Base-by-base conservation (phyloP, 2,329 filamentous ascomycete genomes). In the Ceratocystis variospora region DNA sequence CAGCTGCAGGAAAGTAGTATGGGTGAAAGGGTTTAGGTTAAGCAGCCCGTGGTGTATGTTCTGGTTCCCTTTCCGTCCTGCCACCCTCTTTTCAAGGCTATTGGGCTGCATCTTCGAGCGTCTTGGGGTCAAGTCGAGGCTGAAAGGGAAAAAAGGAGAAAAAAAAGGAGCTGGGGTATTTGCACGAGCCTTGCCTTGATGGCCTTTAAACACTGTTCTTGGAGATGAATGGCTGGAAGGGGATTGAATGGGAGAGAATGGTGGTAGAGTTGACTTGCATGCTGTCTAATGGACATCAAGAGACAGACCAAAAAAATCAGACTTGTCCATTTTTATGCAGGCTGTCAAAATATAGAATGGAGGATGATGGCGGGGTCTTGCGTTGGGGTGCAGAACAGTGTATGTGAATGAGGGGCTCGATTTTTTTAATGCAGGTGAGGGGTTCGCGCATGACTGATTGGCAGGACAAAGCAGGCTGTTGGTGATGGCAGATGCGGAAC, bases 381-480 rank as follows among this genome's bases (percentile, higher is more conserved):
- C 53, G 28, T 59, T 7, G 4, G 28, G 28, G 53, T 31, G 17
- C 28, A 59, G 53, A 17, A 37, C 53, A 5, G 53, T 33, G 53
- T 59, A 7, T 59, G 22, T 59, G 15, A 31, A 17, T 59, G 53
- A 59, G 53, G 53, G 53, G 53, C 33, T 59, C 53, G 53, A 17
- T 33, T 33, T 59, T 12, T 12, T 59, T 17, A 31, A 59, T 59
- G 53, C 53, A 63, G 41, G 61, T 50, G 61, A 63, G 61, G 61
- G 61, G 61, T 63, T 48, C 41, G 61, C 61, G 61, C 61, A 50
- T 63, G 61, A 46, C 48, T 45, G 46, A 17, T 63, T 45, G 46
- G 22, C 25, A 63, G 19, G 25, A 46, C 22, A 8, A 37, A 62
- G 15, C 61, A 63, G n/a, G 28, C 28, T 37, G 12, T 31, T 59